Percentiles rank a stretch among this genome's conserved stretches.
phyloP scores from a whole-genome alignment of 2,329 filamentous ascomycete genomes.

The Penicillium digitatum region DNA sequence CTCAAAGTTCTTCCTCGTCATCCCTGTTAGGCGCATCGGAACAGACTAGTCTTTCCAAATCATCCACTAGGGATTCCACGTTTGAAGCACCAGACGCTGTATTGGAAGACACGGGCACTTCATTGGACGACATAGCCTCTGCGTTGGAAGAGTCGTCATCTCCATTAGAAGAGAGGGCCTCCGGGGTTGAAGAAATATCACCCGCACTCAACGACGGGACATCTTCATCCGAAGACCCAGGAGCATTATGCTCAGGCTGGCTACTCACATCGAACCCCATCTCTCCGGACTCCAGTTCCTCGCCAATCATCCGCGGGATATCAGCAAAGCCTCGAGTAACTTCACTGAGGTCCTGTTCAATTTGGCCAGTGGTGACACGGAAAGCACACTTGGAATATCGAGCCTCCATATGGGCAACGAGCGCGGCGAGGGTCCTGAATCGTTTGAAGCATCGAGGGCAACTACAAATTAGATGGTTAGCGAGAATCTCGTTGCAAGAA shows the following conservation, averaged over 20 bases:
- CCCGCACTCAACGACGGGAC: neutral
- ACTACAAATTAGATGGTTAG: slow-evolving; percentile 15
- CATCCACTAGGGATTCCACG: neutral
- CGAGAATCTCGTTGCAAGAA: neutral
- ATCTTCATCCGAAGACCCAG: neutral
- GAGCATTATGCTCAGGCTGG: neutral
- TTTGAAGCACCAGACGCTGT: too few species aligned
- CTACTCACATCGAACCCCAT: slow-evolving; percentile 16
- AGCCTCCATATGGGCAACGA: slow-evolving; percentile 43
- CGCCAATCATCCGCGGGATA: neutral
- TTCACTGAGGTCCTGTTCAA: slow-evolving; percentile 37
- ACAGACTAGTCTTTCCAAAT: neutral
- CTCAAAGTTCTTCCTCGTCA: neutral
- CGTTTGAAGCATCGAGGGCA: slow-evolving; percentile 40
- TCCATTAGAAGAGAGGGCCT: neutral
- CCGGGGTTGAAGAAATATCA: neutral
- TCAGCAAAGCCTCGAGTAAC: slow-evolving; percentile 35
- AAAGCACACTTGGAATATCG: slow-evolving; percentile 36
- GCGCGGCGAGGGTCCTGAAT: slow-evolving; percentile 37
- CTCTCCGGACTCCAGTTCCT: slow-evolving; percentile 15
- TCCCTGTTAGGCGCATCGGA: neutral
- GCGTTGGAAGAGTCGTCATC: neutral
- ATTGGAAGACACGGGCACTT: neutral
- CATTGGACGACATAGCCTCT: neutral
- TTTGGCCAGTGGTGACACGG: slow-evolving; percentile 23